phyloP scores from a whole-genome alignment of 78 protist genomes.

The Dictyostelium capitatum region DNA sequence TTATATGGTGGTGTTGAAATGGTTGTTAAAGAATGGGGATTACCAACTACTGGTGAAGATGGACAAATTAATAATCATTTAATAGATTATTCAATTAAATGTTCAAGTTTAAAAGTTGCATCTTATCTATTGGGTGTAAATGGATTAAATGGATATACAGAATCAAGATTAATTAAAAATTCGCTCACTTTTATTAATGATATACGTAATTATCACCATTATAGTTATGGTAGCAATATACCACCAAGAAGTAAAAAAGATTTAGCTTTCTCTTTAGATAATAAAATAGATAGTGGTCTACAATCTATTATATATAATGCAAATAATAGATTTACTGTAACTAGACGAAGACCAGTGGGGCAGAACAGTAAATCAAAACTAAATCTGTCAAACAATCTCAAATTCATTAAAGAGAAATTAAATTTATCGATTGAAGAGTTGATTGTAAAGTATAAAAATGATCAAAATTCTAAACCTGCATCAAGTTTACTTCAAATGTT shows the following conservation, averaged over 20 bases:
- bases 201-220: no score
- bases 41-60: neutral
- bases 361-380: no score
- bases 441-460: neutral
- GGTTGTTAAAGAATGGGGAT: neutral
- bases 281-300: no score
- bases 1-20: neutral
- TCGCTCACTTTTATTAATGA: neutral
- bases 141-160: neutral
- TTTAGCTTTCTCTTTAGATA: no score
- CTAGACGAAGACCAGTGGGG: no score
- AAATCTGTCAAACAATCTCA: no score
- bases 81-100: neutral
- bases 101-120: neutral
- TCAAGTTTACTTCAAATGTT: no score
- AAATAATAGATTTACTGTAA: no score
- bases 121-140: neutral
- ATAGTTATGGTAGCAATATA: no score
- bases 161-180: neutral
- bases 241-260: no score
- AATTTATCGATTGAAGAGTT: neutral
- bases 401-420: neutral
- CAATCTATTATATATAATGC: no score
- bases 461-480: neutral
- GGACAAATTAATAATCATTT: neutral